Percentiles rank a stretch among this genome's conserved stretches.
Evolutionary conservation across 2,329 filamentous ascomycete species (phyloP).

Genomic region (Samsoniella hepiali): DNA sequence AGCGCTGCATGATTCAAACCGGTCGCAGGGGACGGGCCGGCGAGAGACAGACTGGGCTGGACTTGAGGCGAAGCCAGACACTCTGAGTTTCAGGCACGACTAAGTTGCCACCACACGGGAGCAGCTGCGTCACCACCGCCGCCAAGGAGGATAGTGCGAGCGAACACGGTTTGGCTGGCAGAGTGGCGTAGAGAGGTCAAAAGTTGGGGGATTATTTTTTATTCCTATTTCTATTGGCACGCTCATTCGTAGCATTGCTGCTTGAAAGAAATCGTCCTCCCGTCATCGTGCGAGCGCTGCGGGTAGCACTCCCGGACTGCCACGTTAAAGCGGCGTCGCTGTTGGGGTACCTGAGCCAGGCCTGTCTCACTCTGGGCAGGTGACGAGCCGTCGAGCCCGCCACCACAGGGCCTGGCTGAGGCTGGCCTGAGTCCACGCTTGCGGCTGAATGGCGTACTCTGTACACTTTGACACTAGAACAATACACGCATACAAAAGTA

Average conservation of each 20-base stretch:
- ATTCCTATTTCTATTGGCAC: neutral
- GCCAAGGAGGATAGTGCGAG: neutral
- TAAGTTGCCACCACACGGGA: constrained; percentile 5
- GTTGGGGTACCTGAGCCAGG: constrained; percentile 9
- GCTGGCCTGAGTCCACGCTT: constrained; percentile 2
- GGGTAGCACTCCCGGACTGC: constrained; percentile 7
- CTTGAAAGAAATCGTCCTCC: neutral
- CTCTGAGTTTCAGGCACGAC: constrained; percentile 8
- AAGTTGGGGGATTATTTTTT: neutral
- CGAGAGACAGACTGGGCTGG: neutral
- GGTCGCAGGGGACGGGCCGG: neutral
- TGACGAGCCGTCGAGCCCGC: neutral
- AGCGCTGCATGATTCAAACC: neutral
- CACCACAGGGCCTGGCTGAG: neutral
- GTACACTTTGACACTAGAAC: neutral
- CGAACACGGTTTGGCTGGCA: neutral
- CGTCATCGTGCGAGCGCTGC: neutral
- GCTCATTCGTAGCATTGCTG: neutral
- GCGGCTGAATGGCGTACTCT: constrained; percentile 3
- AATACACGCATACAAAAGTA: neutral
- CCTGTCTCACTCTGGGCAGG: constrained; percentile 11
- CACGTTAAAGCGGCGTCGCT: neutral
- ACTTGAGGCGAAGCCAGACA: neutral
- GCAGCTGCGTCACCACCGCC: neutral
- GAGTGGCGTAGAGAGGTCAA: neutral